Conservation (phyloP, 176 grass and related monocot genomes). For the Hyparrhenia diplandra region DNA sequence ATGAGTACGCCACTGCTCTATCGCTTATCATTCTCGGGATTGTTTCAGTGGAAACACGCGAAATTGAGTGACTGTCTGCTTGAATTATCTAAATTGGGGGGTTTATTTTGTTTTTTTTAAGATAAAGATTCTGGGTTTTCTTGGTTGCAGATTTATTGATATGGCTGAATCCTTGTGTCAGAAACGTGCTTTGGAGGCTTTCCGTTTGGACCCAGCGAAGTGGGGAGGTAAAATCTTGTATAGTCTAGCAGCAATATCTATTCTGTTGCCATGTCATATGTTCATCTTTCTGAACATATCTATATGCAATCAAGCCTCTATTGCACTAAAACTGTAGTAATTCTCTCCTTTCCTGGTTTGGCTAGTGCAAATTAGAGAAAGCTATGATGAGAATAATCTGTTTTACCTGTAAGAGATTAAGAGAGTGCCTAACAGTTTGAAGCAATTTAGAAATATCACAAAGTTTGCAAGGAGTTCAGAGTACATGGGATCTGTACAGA, state of each 20-base stretch:
- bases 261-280: background rate
- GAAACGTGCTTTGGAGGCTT: conserved; percentile 90
- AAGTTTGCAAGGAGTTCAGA: background rate
- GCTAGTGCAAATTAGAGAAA: background rate
- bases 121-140: conserved; percentile 7
- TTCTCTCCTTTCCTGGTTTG: background rate
- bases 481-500: background rate
- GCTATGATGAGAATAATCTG: background rate
- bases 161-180: conserved; percentile 94
- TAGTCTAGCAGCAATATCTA: background rate
- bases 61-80: background rate
- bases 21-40: background rate
- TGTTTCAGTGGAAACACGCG: background rate
- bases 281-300: background rate
- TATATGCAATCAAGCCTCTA: background rate
- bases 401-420: conserved; percentile 2
- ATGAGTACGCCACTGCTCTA: conserved; percentile 54
- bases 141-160: conserved; percentile 76
- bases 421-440: background rate
- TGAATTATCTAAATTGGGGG: conserved; percentile 7
- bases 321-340: background rate
- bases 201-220: conserved; percentile 79
- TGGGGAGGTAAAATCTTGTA: conserved; percentile 79
- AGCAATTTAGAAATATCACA: background rate
- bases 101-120: background rate